These are phyloP conservation scores for Aspergillus novoparasiticus DNA, from an alignment of 2,329 filamentous ascomycete genomes.

Conservation along the genomic window DNA sequence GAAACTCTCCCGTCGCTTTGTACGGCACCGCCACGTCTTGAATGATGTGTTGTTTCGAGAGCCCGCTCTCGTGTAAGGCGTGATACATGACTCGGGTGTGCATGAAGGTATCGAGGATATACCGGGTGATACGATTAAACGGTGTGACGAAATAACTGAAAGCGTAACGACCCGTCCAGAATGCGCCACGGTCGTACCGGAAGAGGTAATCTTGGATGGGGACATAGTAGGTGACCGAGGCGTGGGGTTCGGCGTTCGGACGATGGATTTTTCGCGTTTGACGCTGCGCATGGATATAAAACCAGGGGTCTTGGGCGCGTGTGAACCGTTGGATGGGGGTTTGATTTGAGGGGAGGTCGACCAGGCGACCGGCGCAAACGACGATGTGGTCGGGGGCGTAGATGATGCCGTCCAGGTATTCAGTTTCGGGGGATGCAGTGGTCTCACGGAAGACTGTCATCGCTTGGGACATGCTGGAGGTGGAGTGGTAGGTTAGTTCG, in stretches of 20 bases:
- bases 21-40: conserved; percentile 63
- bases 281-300: conserved; percentile 64
- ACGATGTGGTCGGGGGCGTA: conserved; percentile 59
- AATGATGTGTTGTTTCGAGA: conserved; percentile 57
- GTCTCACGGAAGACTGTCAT: conserved; percentile 53
- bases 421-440: conserved; percentile 46
- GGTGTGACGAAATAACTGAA: conserved; percentile 63
- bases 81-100: conserved; percentile 62
- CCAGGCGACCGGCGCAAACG: conserved; percentile 63
- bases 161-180: conserved; percentile 64
- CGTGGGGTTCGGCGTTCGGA: conserved; percentile 58
- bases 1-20: conserved; percentile 50
- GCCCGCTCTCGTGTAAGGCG: conserved; percentile 58
- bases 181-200: conserved; percentile 62
- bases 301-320: conserved; percentile 68
- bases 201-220: conserved; percentile 38
- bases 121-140: conserved; percentile 61
- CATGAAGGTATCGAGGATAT: conserved; percentile 59
- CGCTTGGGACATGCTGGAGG: conserved; percentile 52
- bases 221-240: conserved; percentile 51
- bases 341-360: conserved; percentile 46
- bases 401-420: conserved; percentile 72
- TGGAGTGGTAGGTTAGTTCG: conserved; percentile 63
- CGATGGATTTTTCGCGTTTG: conserved; percentile 50
- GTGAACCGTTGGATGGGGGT: conserved; percentile 53